Percentiles rank a stretch among this genome's conserved stretches.
phyloP scores from a whole-genome alignment of 768 basidiomycete species.

The Calvatia gigantea region DNA sequence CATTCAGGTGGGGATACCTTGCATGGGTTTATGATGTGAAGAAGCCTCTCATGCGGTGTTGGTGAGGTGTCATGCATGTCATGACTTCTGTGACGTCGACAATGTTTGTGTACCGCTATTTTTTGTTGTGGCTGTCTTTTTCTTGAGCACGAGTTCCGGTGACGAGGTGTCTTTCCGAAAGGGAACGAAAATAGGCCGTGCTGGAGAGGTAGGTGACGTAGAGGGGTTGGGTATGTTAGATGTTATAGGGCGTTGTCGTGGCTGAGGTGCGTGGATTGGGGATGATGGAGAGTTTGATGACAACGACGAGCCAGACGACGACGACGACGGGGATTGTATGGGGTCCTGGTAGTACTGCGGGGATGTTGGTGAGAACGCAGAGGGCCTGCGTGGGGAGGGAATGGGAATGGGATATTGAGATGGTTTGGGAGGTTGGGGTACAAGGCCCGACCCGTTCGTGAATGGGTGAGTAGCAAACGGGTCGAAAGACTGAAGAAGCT shows the following conservation, averaged over 20 bases:
- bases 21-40: neutral
- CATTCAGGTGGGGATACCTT: neutral
- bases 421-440: constrained; percentile 40
- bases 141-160: constrained; percentile 49
- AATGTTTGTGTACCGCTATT: constrained; percentile 5
- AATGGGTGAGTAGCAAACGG: constrained; percentile 59
- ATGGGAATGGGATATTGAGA: constrained; percentile 45
- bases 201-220: constrained; percentile 13
- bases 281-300: constrained; percentile 16
- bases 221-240: constrained; percentile 18
- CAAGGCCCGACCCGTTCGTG: constrained; percentile 41
- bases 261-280: constrained; percentile 24
- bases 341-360: constrained; percentile 15
- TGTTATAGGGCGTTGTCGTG: constrained; percentile 17
- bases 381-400: constrained; percentile 25
- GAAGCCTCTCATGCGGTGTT: neutral
- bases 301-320: constrained; percentile 19
- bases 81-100: constrained; percentile 1
- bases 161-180: constrained; percentile 51
- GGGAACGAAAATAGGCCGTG: constrained; percentile 44
- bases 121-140: constrained; percentile 22
- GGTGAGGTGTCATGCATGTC: neutral
- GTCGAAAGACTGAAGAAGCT: constrained; percentile 46
- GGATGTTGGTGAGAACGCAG: constrained; percentile 12
- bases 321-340: constrained; percentile 18